phyloP scores from a whole-genome alignment of 148 eudicot species.

The Suaeda aralocaspica region DNA sequence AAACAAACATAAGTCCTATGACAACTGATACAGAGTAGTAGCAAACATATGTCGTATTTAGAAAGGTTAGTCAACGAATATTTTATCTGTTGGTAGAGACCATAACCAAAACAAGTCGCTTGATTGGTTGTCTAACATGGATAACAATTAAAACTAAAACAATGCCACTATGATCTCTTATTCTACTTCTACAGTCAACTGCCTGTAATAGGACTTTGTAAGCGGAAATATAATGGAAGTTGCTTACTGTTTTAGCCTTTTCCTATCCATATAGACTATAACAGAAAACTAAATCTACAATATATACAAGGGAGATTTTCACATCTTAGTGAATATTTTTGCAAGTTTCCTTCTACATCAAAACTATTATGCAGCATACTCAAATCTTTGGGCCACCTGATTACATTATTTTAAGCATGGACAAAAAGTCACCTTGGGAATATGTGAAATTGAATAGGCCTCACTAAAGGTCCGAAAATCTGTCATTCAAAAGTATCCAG shows the following conservation, averaged over 20 bases:
- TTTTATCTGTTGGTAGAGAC: neutral
- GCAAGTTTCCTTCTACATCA: neutral
- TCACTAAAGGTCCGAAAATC: too few species aligned
- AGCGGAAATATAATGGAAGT: neutral
- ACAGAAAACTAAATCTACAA: too few species aligned
- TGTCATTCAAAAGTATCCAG: neutral
- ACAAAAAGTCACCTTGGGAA: too few species aligned
- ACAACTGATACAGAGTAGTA: neutral
- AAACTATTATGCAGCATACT: neutral
- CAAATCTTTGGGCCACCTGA: neutral
- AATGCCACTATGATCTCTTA: neutral
- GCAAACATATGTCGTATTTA: neutral
- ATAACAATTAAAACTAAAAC: neutral
- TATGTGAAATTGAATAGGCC: too few species aligned
- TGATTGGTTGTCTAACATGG: neutral
- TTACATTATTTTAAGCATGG: neutral
- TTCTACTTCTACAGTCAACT: neutral
- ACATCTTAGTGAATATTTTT: neutral
- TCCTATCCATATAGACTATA: too few species aligned
- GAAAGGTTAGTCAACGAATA: neutral
- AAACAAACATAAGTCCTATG: neutral
- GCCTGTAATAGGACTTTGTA: neutral
- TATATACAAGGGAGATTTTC: too few species aligned
- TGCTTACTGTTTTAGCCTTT: neutral
- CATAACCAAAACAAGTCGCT: neutral